A percentile compares a stretch with the other conserved stretches of the same genome.
Evolutionary conservation across 1,139 yeast genomes (phyloP).

Genomic region (Yamadazyma epiphylla): DNA sequence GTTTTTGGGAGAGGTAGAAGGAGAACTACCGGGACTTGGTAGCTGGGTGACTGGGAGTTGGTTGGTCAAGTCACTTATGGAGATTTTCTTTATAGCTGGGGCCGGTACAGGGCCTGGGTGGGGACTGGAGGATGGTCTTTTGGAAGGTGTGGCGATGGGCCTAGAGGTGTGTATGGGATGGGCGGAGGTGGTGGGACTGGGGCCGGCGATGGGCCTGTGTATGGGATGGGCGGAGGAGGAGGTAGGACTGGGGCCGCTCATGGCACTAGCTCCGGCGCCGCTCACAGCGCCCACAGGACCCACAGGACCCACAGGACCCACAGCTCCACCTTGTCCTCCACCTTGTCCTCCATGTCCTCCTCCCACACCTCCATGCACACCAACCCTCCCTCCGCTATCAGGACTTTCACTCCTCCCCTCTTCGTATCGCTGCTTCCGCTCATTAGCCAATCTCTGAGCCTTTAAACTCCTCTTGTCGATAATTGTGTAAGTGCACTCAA

Average conservation of each 20-base stretch:
- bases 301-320: not conserved
- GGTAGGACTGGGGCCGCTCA: not conserved
- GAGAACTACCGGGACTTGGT: slow-evolving; percentile 1
- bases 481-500: slow-evolving; percentile 22
- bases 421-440: not conserved
- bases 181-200: not conserved
- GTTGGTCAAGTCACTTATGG: not conserved
- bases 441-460: slow-evolving; percentile 20
- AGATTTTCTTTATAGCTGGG: not conserved
- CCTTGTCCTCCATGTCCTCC: too few species aligned
- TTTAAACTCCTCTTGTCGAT: slow-evolving; percentile 26
- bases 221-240: too few species aligned
- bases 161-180: not conserved
- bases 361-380: too few species aligned
- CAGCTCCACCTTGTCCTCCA: too few species aligned
- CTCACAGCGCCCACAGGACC: not conserved
- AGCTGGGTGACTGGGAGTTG: not conserved
- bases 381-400: too few species aligned
- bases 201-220: not conserved
- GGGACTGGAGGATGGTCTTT: not conserved
- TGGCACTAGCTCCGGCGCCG: not conserved
- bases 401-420: not conserved
- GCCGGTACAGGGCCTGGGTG: slow-evolving; percentile 1
- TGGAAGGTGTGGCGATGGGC: not conserved
- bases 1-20: slow-evolving; percentile 3